These are phyloP conservation scores for Beauveria sp. DNA, from an alignment of 2,329 filamentous ascomycete genomes.

Conservation along the genomic window DNA sequence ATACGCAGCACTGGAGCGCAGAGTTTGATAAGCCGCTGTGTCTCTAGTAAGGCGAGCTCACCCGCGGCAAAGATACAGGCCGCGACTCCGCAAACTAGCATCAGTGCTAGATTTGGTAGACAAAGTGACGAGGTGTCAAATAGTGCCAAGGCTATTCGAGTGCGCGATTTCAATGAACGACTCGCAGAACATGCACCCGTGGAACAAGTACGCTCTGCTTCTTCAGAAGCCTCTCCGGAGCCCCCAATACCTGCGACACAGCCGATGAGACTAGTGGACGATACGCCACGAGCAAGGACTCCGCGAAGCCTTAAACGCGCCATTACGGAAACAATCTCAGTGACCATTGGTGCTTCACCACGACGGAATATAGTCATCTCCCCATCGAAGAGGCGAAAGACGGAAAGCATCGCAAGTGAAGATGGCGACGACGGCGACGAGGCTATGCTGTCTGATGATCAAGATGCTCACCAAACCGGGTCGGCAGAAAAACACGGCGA, in stretches of 20 bases:
- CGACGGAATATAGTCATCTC: neutral
- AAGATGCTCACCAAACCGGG: neutral
- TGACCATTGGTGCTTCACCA: slow-evolving; percentile 8
- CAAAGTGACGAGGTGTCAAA: neutral
- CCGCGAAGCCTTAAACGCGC: slow-evolving; percentile 5
- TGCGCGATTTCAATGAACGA: slow-evolving; percentile 29
- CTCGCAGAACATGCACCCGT: slow-evolving; percentile 20
- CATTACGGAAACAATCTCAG: slow-evolving; percentile 1
- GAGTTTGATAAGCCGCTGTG: slow-evolving; percentile 39
- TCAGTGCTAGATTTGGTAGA: slow-evolving; percentile 12
- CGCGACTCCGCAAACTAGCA: slow-evolving; percentile 14
- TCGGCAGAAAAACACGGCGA: neutral
- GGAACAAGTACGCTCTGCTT: neutral
- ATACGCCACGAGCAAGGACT: slow-evolving; percentile 3
- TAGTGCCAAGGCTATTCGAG: slow-evolving; percentile 18
- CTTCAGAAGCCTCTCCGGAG: slow-evolving; percentile 9
- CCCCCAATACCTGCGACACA: slow-evolving; percentile 16
- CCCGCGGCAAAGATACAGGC: neutral
- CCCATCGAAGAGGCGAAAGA: slow-evolving; percentile 3
- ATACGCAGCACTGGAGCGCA: slow-evolving; percentile 14
- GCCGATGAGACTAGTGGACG: slow-evolving; percentile 2
- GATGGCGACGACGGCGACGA: neutral
- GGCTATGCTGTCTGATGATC: neutral
- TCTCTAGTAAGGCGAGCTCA: slow-evolving; percentile 18
- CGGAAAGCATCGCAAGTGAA: slow-evolving; percentile 8